Evolutionary conservation across 805 yeast genomes (phyloP).

Genomic region (Starmerella sirachaensis): DNA sequence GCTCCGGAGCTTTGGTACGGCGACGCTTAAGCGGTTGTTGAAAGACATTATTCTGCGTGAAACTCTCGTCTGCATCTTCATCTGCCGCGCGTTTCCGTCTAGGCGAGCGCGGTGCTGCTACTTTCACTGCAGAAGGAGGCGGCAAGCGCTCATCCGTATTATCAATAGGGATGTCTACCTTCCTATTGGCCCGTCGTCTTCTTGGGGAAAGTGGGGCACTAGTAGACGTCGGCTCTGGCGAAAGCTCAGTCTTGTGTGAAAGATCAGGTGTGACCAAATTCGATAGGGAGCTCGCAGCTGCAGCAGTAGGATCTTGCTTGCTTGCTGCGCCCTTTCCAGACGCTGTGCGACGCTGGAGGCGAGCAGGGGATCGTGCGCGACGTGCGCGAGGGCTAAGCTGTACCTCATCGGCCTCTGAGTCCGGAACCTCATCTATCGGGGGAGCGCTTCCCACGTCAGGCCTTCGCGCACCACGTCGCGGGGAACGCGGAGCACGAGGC

Average conservation of each 20-base stretch:
- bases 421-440: too few relatives aligned
- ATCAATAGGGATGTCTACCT: slow-evolving; percentile 10
- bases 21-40: slow-evolving; percentile 15
- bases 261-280: too few relatives aligned
- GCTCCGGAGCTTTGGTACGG: background rate
- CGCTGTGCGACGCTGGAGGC: too few relatives aligned
- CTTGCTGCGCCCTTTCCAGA: background rate
- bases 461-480: too few relatives aligned
- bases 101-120: slow-evolving; percentile 13
- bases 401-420: too few relatives aligned
- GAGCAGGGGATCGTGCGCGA: too few relatives aligned
- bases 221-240: background rate
- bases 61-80: slow-evolving; percentile 11
- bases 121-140: slow-evolving; percentile 1
- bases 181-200: slow-evolving; percentile 11
- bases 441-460: too few relatives aligned
- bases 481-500: slow-evolving; percentile 5
- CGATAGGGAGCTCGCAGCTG: slow-evolving; percentile 1
- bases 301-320: too few relatives aligned
- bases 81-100: slow-evolving; percentile 6
- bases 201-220: slow-evolving; percentile 12
- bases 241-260: slow-evolving; percentile 1
- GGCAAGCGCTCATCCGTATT: slow-evolving; percentile 2
- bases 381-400: too few relatives aligned
- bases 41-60: slow-evolving; percentile 20